Conservation (phyloP, 2,329 filamentous ascomycete species). For the Sporothrix brunneoviolacea region DNA sequence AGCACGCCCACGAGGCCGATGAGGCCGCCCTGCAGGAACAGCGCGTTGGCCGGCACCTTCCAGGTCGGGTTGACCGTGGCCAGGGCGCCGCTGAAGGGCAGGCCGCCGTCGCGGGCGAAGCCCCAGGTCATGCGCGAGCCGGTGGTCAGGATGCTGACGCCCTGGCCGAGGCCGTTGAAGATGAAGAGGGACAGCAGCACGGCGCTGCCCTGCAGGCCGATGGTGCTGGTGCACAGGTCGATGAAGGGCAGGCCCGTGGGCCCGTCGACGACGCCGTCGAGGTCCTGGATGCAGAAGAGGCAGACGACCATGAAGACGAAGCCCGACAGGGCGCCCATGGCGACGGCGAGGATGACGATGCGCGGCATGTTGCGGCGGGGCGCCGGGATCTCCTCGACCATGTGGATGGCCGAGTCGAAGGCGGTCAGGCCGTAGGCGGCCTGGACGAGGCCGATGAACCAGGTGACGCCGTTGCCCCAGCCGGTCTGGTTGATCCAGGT, state of each 20-base stretch:
- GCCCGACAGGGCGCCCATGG: slow-evolving; percentile 28
- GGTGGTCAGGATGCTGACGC: slow-evolving; percentile 30
- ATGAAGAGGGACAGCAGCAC: slow-evolving; percentile 38
- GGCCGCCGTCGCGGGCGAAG: slow-evolving; percentile 41
- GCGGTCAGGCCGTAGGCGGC: slow-evolving; percentile 28
- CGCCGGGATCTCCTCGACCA: slow-evolving; percentile 31
- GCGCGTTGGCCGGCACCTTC: slow-evolving; percentile 30
- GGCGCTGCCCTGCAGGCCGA: slow-evolving; percentile 28
- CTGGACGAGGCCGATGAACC: slow-evolving; percentile 28
- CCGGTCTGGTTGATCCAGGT: slow-evolving; percentile 26
- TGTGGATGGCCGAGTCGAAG: slow-evolving; percentile 29
- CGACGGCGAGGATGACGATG: slow-evolving; percentile 27
- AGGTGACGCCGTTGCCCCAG: slow-evolving; percentile 29
- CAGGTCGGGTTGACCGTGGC: slow-evolving; percentile 30
- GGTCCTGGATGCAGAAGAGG: slow-evolving; percentile 14
- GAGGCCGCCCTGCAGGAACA: slow-evolving; percentile 9
- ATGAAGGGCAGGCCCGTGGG: slow-evolving; percentile 40
- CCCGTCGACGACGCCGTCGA: slow-evolving; percentile 20
- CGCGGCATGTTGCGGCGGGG: slow-evolving; percentile 26
- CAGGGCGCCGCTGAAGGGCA: slow-evolving; percentile 35
- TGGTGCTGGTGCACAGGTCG: slow-evolving; percentile 36
- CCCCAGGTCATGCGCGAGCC: slow-evolving; percentile 32
- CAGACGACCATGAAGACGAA: slow-evolving; percentile 23
- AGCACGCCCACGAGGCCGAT: slow-evolving; percentile 24
- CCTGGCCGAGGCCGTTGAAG: slow-evolving; percentile 35